Evolutionary conservation across 371 early-diverging fungal species (phyloP), one percentile per base, ranked within the genome.

Genomic region (Mortierella polycephala): DNA sequence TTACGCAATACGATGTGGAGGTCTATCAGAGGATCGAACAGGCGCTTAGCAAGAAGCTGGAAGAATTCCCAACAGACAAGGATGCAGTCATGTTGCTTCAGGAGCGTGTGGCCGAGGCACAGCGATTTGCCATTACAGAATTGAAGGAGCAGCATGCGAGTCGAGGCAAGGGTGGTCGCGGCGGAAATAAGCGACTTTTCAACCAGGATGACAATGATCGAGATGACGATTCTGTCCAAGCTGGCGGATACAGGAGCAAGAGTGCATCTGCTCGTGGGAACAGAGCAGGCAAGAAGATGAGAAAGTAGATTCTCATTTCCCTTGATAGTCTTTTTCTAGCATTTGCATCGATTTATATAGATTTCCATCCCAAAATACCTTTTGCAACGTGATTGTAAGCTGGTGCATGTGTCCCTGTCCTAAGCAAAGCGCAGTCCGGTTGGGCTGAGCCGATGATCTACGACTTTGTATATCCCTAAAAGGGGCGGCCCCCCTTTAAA

Each of bases 1-100:
- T 99, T 18, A 98, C 99, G 12, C 99, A 99, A 84, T 97, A 97
- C 74, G 98, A 98, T 80, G 92, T 97, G 11, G 98, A 97, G 76
- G 84, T 95, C 69, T 92, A 94, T 75, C 97, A 96, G 81, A 89
- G 97, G 47, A 95, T 98, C 57, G 98, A 98, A 82, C 90, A 94
- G 60, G 94, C 94, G 56, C 81, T 97, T 63, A 90, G 87, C 52
- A 95, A 91, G 75, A 95, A 96, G 81, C 82, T 98, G 69, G 91
- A 90, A 52, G 89, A 84, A 66, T 97, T 91, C 82, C 94, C 94
- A n/a, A 57, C 55, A 30, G 89, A 92, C 54, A 95, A 96, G 75
- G 92, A 93, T 44, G 92, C 90, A 10, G 95, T 97, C 42, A 74
- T 97, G 88, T 57, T 96, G 79, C 84, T 98, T 18, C 95, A 96